Evolutionary conservation across 2,329 filamentous ascomycete species (phyloP).

Genomic region (Scedosporium apiospermum): DNA sequence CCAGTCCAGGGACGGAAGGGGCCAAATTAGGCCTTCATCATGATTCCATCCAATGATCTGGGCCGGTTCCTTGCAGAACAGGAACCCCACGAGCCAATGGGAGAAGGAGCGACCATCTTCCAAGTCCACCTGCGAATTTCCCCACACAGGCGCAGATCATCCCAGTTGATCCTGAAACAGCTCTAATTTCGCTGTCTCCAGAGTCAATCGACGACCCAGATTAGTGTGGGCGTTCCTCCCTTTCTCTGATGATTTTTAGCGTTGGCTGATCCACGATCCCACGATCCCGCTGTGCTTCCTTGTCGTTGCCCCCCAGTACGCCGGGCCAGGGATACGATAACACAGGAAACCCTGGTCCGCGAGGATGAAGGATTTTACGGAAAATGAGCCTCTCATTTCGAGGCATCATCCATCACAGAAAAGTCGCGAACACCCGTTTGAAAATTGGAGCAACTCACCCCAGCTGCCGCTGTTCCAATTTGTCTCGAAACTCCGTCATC

Average conservation of each 20-base stretch:
- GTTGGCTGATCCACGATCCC: background rate
- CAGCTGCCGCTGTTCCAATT: background rate
- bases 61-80: background rate
- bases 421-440: background rate
- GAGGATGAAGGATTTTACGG: background rate
- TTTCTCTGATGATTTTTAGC: background rate
- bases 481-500: background rate
- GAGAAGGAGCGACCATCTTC: background rate
- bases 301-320: background rate
- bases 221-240: background rate
- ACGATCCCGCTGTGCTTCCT: background rate
- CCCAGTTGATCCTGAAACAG: slow-evolving; percentile 6
- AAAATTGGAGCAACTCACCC: background rate
- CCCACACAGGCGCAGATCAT: slow-evolving; percentile 1
- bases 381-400: background rate
- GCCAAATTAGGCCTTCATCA: background rate
- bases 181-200: slow-evolving; percentile 4
- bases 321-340: background rate
- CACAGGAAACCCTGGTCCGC: background rate
- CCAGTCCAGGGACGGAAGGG: background rate
- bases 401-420: background rate
- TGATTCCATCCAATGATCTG: background rate
- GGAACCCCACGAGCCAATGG: background rate
- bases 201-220: background rate
- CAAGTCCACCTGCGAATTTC: background rate